A percentile compares a stretch with the other conserved stretches of the same genome.
Evolutionary conservation across 1,284 basidiomycete genomes (phyloP).

Genomic region (Naganishia cerealis): DNA sequence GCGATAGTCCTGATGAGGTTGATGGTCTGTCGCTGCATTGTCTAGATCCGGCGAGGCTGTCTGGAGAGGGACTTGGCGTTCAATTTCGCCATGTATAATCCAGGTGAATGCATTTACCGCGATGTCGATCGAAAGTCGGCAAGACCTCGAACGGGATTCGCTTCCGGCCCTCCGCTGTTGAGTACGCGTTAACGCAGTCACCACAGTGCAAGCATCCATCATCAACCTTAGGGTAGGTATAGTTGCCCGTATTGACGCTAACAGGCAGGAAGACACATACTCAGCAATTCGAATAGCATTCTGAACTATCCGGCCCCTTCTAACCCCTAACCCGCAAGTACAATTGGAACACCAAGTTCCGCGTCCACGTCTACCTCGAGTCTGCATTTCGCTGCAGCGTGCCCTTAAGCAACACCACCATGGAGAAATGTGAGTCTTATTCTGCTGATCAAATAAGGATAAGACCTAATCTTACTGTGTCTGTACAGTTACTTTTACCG

Average conservation of each 20-base stretch:
- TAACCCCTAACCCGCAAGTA: not conserved
- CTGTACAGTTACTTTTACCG: slow-evolving; percentile 61
- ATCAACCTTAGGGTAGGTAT: too few relatives aligned
- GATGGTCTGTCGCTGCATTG: slow-evolving; percentile 17
- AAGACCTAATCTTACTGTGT: not conserved
- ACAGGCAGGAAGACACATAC: not conserved
- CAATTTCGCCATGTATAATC: not conserved
- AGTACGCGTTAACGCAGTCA: not conserved
- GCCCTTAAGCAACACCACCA: slow-evolving; percentile 36
- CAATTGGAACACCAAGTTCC: not conserved
- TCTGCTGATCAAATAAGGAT: not conserved
- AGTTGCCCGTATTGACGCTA: not conserved
- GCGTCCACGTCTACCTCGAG: not conserved
- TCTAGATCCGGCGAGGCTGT: not conserved
- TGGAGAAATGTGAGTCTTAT: slow-evolving; percentile 45
- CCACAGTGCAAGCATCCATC: not conserved
- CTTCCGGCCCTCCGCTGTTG: not conserved
- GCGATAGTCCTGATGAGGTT: not conserved
- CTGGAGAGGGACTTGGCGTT: not conserved
- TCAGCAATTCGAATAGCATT: not conserved
- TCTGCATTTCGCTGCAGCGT: not conserved
- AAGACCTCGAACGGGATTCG: not conserved
- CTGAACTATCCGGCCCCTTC: not conserved
- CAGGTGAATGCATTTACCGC: not conserved
- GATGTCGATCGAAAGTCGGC: not conserved